Evolutionary conservation across 2,329 filamentous ascomycete species (phyloP).

Genomic region (Dothistroma pini): DNA sequence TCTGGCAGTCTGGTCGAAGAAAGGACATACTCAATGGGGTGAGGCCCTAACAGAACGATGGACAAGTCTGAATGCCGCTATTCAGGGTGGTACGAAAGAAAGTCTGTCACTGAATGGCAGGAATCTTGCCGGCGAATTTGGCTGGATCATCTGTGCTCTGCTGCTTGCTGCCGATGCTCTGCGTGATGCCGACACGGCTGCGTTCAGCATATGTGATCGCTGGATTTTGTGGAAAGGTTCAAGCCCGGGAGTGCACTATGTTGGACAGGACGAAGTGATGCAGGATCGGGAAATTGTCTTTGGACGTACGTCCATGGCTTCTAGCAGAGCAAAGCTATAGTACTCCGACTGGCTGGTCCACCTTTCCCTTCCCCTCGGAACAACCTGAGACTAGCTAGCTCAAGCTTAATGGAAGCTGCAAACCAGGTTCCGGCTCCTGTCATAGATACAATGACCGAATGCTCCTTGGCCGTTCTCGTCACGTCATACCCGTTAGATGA

Average conservation of each 20-base stretch:
- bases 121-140: constrained; percentile 7
- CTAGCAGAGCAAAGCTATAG: not conserved
- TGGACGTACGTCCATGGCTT: not conserved
- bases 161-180: constrained; percentile 13
- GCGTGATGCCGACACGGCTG: constrained; percentile 3
- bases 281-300: not conserved
- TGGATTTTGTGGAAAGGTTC: not conserved
- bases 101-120: constrained; percentile 8
- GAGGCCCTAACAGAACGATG: not conserved
- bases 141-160: constrained; percentile 13
- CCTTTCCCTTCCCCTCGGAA: too few relatives aligned
- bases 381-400: too few relatives aligned
- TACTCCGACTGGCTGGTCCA: too few relatives aligned
- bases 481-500: too few relatives aligned
- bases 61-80: not conserved
- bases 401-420: too few relatives aligned
- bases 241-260: not conserved
- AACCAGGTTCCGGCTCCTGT: too few relatives aligned
- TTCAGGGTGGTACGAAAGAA: not conserved
- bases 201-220: not conserved
- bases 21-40: not conserved
- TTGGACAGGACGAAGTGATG: not conserved
- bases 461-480: too few relatives aligned
- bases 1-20: not conserved
- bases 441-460: too few relatives aligned